Conservation (phyloP, 2,329 filamentous ascomycete genomes). For the Tolypocladium ovalisporum region DNA sequence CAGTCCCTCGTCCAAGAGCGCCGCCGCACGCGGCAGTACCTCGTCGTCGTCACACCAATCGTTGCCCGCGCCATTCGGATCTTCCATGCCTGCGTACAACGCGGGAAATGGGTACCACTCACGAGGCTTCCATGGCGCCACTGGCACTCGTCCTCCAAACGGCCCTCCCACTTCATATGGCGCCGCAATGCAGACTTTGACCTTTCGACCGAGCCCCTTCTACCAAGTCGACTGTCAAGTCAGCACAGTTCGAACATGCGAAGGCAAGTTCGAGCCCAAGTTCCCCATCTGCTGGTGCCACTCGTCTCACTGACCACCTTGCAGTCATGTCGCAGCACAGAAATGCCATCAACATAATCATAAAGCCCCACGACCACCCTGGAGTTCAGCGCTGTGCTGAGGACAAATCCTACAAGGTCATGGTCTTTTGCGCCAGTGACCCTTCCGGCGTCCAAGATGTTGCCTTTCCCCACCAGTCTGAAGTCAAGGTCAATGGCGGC, state of each 20-base stretch:
- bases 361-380: constrained; percentile 40
- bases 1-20: constrained; percentile 12
- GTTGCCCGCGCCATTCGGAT: constrained; percentile 4
- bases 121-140: constrained; percentile 6
- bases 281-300: background rate
- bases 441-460: constrained; percentile 60
- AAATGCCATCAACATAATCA: constrained; percentile 32
- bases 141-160: constrained; percentile 5
- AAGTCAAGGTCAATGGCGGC: constrained; percentile 79
- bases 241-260: constrained; percentile 55
- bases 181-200: constrained; percentile 7
- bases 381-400: constrained; percentile 42
- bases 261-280: constrained; percentile 45
- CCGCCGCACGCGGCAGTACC: constrained; percentile 2
- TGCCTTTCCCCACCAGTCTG: constrained; percentile 82
- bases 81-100: constrained; percentile 10
- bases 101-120: constrained; percentile 3
- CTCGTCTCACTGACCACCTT: background rate
- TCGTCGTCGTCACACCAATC: background rate
- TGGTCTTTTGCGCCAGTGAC: constrained; percentile 74
- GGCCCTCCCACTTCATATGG: constrained; percentile 8
- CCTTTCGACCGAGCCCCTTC: constrained; percentile 70
- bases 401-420: constrained; percentile 56
- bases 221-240: constrained; percentile 60
- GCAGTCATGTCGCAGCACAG: constrained; percentile 45